Base-by-base conservation (phyloP, 2,329 filamentous ascomycete species). In the Talaromyces sp. region DNA sequence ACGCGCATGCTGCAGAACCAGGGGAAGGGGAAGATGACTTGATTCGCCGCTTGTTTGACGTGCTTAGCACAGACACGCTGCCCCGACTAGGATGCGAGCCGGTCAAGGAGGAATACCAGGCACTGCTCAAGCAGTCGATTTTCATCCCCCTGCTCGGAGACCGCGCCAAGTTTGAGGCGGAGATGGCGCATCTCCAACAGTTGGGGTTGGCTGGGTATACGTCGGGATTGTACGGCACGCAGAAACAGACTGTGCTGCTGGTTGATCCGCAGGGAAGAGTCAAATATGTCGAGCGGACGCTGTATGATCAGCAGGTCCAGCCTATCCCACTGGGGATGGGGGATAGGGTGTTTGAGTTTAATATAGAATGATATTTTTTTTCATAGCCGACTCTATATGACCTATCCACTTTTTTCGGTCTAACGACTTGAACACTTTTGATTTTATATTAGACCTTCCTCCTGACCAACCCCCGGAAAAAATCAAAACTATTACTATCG, bases 401-500 rank as follows among this genome's bases (percentile, higher is more conserved):
- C 23, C 23, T 23, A 1, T 23, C 23, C 23, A 23, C 23, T 2
- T 23, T 23, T 23, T 23, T 23, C 23, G 2, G 23, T 23, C 23
- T 23, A 23, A 23, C 23, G 23, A 23, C 23, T 23, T 23, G 23
- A 23, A 23, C 23, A 34, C n/a, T 18, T 9, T 56, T n/a, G 2
- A n/a, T 33, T 28, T 2, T 33, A n/a, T 56, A n/a, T 18, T 36
- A 64, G 4, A 87, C 75, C 81, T 96, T 98, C 70, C 89, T 85
- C 79, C 87, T 91, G 23, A 99, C 80, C 69, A 99, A 72, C 0
- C 95, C 95, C 72, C 86, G 91, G 79, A 96, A 96, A 75, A 96
- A 99, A 77, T 99, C 95, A 79, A 99, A 99, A 75, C 93, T 97
- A 72, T 99, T 99, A 73, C 93, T 92, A 75, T 99, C 95, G 74